Evolutionary conservation across 495 filamentous ascomycete genomes (phyloP).

Genomic region (Aspergillus avenaceus): DNA sequence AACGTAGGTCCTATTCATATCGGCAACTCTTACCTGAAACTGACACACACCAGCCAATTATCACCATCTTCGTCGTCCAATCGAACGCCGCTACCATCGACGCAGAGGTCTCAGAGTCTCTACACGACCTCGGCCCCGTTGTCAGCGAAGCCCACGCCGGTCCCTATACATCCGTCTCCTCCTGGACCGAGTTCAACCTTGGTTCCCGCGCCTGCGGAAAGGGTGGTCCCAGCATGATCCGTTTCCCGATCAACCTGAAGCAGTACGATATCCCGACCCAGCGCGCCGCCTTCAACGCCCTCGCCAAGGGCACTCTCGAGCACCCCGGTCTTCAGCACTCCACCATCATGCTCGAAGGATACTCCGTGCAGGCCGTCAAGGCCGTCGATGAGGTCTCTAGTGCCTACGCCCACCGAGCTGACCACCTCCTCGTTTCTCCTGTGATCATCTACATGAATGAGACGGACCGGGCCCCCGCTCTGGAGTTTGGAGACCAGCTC

Average conservation of each 20-base stretch:
- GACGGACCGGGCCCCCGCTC: conserved; percentile 15
- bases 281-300: conserved; percentile 12
- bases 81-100: conserved; percentile 1
- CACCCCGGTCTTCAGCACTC: conserved; percentile 18
- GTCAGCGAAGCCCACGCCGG: conserved; percentile 4
- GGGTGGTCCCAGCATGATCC: conserved; percentile 1
- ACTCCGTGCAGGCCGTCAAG: conserved; percentile 28
- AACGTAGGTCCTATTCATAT: conserved; percentile 5
- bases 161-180: conserved; percentile 14
- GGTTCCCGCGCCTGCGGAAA: conserved; percentile 10
- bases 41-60: background rate
- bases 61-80: conserved; percentile 4
- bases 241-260: conserved; percentile 18
- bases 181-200: conserved; percentile 5
- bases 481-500: conserved; percentile 14
- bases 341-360: conserved; percentile 36
- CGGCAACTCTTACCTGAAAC: background rate
- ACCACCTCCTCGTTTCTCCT: conserved; percentile 19
- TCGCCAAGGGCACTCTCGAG: conserved; percentile 37
- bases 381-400: conserved; percentile 19
- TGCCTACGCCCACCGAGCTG: conserved; percentile 34
- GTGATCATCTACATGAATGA: conserved; percentile 14
- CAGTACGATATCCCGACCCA: conserved; percentile 15
- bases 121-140: conserved; percentile 14
- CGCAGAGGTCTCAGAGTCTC: conserved; percentile 6